phyloP scores from a whole-genome alignment of 1,284 basidiomycete genomes.

The Malassezia psittaci region DNA sequence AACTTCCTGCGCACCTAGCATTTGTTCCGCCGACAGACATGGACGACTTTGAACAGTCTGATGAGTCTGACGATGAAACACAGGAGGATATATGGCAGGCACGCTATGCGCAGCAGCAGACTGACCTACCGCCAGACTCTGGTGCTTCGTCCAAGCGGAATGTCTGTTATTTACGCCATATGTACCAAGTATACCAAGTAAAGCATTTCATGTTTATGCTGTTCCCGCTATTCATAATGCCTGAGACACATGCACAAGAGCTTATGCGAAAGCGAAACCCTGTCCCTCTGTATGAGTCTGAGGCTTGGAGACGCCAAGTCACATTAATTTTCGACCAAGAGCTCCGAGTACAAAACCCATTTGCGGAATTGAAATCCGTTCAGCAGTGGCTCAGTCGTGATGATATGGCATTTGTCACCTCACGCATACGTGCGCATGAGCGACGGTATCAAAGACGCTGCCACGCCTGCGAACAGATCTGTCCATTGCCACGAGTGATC shows the following conservation, averaged over 20 bases:
- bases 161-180: neutral
- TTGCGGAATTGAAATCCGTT: conserved; percentile 37
- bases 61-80: neutral
- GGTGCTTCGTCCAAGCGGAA: too few relatives aligned
- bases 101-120: too few relatives aligned
- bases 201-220: conserved; percentile 6
- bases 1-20: neutral
- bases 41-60: too few relatives aligned
- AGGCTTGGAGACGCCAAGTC: conserved; percentile 8
- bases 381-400: conserved; percentile 29
- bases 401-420: conserved; percentile 30
- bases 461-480: neutral
- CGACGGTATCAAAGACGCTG: conserved; percentile 11
- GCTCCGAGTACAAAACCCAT: conserved; percentile 38
- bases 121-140: too few relatives aligned
- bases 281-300: conserved; percentile 1
- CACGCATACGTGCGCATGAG: conserved; percentile 28
- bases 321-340: conserved; percentile 11
- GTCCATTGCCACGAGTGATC: neutral
- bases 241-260: neutral
- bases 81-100: too few relatives aligned
- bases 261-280: neutral
- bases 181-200: conserved; percentile 1
- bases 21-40: neutral
- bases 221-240: conserved; percentile 11